These are phyloP conservation scores for Pseudonitzschia pungens DNA, from an alignment of 108 stramenopile species.

Conservation along the genomic window DNA sequence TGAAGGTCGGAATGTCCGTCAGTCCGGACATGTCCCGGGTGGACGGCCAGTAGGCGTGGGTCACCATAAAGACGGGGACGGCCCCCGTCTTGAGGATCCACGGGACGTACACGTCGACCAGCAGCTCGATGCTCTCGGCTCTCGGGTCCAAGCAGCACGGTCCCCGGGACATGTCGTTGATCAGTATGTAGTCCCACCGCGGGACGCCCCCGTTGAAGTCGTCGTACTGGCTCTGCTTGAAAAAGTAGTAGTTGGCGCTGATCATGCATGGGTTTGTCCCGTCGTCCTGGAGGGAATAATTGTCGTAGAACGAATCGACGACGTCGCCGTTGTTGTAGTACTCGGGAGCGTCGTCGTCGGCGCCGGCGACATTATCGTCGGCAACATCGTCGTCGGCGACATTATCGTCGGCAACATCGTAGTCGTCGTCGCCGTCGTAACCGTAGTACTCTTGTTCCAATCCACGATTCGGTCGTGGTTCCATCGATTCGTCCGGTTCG, in stretches of 20 bases:
- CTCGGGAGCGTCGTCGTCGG: not conserved
- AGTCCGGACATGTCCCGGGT: slow-evolving; percentile 44
- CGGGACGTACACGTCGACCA: slow-evolving; percentile 33
- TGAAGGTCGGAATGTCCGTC: slow-evolving; percentile 44
- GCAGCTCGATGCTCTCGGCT: slow-evolving; percentile 19
- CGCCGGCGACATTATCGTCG: not conserved
- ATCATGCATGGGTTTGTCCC: slow-evolving; percentile 32
- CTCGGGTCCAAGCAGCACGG: slow-evolving; percentile 31
- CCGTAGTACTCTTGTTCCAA: not conserved
- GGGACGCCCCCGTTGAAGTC: slow-evolving; percentile 22
- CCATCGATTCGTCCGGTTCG: not conserved
- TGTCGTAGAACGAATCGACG: slow-evolving; percentile 9
- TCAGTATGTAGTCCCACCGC: slow-evolving; percentile 41
- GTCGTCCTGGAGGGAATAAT: slow-evolving; percentile 21
- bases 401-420: not conserved
- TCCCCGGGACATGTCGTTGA: slow-evolving; percentile 43
- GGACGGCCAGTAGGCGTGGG: slow-evolving; percentile 35
- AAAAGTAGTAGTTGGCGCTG: slow-evolving; percentile 28
- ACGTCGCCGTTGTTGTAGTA: not conserved
- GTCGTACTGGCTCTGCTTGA: slow-evolving; percentile 18
- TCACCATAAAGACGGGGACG: slow-evolving; percentile 41
- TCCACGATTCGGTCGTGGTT: not conserved
- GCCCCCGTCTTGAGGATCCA: slow-evolving; percentile 34
- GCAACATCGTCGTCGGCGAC: not conserved
- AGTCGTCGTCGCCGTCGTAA: not conserved